phyloP scores from a whole-genome alignment of 2,329 filamentous ascomycete species.

The Aspergillus novoparasiticus region DNA sequence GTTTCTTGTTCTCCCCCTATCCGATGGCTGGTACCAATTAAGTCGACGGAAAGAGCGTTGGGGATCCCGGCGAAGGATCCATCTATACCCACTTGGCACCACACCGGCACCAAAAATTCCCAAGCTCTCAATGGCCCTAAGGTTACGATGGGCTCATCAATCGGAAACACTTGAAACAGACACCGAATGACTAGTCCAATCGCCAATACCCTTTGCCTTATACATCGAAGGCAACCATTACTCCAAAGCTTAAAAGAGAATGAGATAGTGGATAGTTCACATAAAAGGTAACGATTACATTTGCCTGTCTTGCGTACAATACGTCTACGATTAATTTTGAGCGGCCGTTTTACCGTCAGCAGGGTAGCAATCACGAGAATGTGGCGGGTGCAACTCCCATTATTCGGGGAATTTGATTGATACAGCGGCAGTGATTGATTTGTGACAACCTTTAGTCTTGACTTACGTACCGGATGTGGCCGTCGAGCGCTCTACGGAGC shows the following conservation, averaged over 20 bases:
- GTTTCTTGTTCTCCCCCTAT: background rate
- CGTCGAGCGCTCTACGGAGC: background rate
- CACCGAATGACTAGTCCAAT: background rate
- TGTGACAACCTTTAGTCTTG: background rate
- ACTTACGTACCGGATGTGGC: background rate
- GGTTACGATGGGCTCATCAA: conserved; percentile 9
- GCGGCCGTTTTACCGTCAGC: background rate
- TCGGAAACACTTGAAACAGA: conserved; percentile 9
- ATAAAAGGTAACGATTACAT: background rate
- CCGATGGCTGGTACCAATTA: background rate
- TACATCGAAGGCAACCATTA: background rate
- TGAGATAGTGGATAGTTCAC: background rate
- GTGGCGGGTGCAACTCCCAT: background rate
- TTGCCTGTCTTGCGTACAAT: background rate
- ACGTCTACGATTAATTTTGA: background rate
- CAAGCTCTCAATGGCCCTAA: conserved; percentile 8
- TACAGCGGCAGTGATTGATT: background rate
- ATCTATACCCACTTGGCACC: conserved; percentile 2
- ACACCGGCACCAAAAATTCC: background rate
- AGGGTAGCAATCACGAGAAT: background rate
- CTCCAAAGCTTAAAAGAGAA: background rate
- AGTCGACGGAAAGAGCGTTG: conserved; percentile 8
- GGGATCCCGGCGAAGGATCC: conserved; percentile 8
- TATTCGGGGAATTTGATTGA: background rate
- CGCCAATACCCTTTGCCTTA: background rate